Conservation (phyloP, 148 eudicot genomes). For the Limonium bicolor region DNA sequence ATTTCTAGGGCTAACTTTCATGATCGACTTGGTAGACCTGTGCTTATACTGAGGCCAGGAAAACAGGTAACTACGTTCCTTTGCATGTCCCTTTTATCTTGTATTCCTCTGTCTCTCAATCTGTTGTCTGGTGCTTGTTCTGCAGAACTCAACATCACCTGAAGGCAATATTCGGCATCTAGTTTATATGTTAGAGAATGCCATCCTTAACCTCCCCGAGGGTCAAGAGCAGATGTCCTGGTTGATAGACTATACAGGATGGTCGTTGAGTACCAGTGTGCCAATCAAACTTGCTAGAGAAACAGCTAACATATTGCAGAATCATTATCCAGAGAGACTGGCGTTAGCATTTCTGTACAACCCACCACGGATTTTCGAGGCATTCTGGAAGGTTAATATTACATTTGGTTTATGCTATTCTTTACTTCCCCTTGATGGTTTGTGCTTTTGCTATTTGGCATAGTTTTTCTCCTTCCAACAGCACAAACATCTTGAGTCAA, state of each 20-base stretch:
- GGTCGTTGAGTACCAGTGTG: constrained; percentile 49
- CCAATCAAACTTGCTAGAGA: constrained; percentile 62
- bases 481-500: too few species aligned
- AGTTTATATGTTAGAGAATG: constrained; percentile 73
- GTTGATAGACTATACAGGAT: constrained; percentile 77
- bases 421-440: too few species aligned
- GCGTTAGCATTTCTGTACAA: constrained; percentile 54
- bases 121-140: too few species aligned
- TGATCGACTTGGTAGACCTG: constrained; percentile 62
- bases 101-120: too few species aligned
- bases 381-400: constrained; percentile 57
- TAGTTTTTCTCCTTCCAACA: too few species aligned
- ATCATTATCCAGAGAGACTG: constrained; percentile 93
- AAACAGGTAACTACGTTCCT: constrained; percentile 77
- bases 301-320: constrained; percentile 55
- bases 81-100: too few species aligned
- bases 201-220: constrained; percentile 75
- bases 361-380: constrained; percentile 73
- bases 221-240: constrained; percentile 93
- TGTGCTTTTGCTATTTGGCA: too few species aligned
- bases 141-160: constrained; percentile 51
- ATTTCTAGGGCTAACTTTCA: constrained; percentile 69
- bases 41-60: constrained; percentile 95
- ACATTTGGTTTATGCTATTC: too few species aligned
- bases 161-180: constrained; percentile 77